Evolutionary conservation across 169 alveolate species (phyloP), one percentile per base, ranked within the genome.

Genomic region (Plasmodium malariae): DNA sequence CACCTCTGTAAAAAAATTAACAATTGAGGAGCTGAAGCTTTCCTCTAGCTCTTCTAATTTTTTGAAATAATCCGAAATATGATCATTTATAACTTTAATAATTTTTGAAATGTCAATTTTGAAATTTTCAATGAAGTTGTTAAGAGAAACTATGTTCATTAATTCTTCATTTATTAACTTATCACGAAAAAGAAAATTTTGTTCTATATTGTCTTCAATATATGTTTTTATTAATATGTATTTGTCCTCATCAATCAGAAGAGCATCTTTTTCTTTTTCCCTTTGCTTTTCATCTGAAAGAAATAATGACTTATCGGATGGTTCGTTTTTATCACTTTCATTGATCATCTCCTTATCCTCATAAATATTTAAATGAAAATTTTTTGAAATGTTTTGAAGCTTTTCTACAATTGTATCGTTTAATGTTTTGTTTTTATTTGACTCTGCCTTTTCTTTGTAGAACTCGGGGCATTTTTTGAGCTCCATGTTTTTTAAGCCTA

Each of bases 21-120:
- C 12, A 78, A 78, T 78, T 78, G 51, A 43, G 6, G 89, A 62
- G 37, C 63, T 78, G 28, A 62, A 78, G n/a, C 4, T 28, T n/a
- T 78, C 78, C 28, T 78, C 89, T 54, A 78, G 6, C 43, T 78
- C 78, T n/a, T 78, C 89, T 69, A 78, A 78, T n/a, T 60, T 78
- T 62, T 49, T 45, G 54, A 78, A 78, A 37, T 78, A 65, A 36
- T 62, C 63, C 6, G 65, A 62, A 30, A 78, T 78, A 26, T 48
- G 28, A 17, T 78, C 89, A 78, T 78, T 78, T 43, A 78, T 78
- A 45, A 21, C 36, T 48, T 78, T 78, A 17, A 63, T 78, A 48
- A 62, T 78, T 60, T 78, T 78, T 4, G 89, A 60, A 19, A 78
- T 54, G 7, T 78, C 57, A 24, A 21, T 26, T 78, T 78, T 51